Percentiles rank a stretch among this genome's conserved stretches.
Conservation (phyloP, 202 grass and related monocot genomes). For the Panicum hallii region DNA sequence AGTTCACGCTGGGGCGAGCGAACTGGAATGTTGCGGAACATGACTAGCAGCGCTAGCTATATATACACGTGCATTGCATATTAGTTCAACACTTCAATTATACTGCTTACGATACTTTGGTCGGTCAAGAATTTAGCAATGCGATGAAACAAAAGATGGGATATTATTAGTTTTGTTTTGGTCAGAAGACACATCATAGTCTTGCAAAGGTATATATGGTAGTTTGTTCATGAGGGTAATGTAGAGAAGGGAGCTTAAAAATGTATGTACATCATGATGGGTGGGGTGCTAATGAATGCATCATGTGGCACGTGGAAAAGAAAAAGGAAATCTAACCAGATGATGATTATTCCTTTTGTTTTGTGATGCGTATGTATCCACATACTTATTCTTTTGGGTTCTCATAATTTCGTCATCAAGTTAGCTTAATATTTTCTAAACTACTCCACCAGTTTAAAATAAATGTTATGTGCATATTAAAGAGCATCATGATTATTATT, state of each 20-base stretch:
- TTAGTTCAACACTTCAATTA: slow-evolving; percentile 38
- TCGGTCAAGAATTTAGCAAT: slow-evolving; percentile 21
- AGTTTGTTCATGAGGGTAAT: neutral
- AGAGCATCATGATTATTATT: neutral
- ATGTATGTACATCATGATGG: slow-evolving; percentile 22
- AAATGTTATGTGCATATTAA: neutral
- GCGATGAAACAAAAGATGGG: slow-evolving; percentile 15
- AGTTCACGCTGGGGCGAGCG: slow-evolving; percentile 80
- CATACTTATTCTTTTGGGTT: neutral
- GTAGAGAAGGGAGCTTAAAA: slow-evolving; percentile 34
- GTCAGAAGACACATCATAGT: neutral
- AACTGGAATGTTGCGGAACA: slow-evolving; percentile 55
- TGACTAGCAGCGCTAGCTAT: slow-evolving; percentile 49
- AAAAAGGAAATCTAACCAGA: slow-evolving; percentile 41
- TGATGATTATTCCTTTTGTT: neutral
- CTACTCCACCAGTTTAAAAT: neutral
- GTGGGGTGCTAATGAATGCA: slow-evolving; percentile 44
- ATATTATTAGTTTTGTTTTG: slow-evolving; percentile 1
- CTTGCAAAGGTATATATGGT: neutral
- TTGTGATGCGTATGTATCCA: neutral
- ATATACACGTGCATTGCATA: neutral
- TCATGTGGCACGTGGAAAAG: slow-evolving; percentile 56
- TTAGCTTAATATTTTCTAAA: neutral
- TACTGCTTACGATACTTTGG: slow-evolving; percentile 19
- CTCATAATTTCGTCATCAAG: neutral